Base-by-base conservation (phyloP, 192 early-diverging fungal species). In the Pilobolus umbonatus region DNA sequence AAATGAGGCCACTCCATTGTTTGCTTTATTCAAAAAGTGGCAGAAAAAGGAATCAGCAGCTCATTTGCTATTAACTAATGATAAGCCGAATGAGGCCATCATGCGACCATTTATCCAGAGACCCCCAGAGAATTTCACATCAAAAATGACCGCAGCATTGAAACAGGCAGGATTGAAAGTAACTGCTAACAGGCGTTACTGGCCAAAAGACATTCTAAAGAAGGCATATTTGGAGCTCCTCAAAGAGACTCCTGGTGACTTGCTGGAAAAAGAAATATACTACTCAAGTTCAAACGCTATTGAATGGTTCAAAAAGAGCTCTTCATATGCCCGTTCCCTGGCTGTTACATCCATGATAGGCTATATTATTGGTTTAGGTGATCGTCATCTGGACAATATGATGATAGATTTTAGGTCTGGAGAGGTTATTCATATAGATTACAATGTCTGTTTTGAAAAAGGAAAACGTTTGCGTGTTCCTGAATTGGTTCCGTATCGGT, bases 361-460 rank as follows among this genome's bases (percentile, higher is more conserved):
- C 0, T 94, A 88, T 70, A 83, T 92, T 14, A 87, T 98, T 51
- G 93, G 95, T 6, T 69, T 96, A 5, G 95, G 95, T 21, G 96
- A 98, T 71, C 80, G 96, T 0, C 96, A 98, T 64, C 64, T 90
- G 50, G 89, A 94, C 61, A 98, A 98, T 68, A 94, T 96, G 22
- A 59, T 98, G 54, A 74, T 98, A 5, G 92, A 98, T 60, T 74
- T 76, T 44, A 65, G 64, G 3, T 84, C 88, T 1, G 96, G 88
- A 3, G 93, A 95, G 49, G 57, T 96, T 11, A 84, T 98, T 32
- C 96, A 98, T 67, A 98, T 98, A 38, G 96, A 98, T 67, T 82
- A 96, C 39, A 95, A 94, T 14, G 95, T 98, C 40, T 92, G 93
- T 12, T 98, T 98, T 76, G 96, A 98, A 56, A 84, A 92, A 66